A percentile compares a stretch with the other conserved stretches of the same genome.
phyloP scores from a whole-genome alignment of 305 asterid genomes.

The Rubia occidens region DNA sequence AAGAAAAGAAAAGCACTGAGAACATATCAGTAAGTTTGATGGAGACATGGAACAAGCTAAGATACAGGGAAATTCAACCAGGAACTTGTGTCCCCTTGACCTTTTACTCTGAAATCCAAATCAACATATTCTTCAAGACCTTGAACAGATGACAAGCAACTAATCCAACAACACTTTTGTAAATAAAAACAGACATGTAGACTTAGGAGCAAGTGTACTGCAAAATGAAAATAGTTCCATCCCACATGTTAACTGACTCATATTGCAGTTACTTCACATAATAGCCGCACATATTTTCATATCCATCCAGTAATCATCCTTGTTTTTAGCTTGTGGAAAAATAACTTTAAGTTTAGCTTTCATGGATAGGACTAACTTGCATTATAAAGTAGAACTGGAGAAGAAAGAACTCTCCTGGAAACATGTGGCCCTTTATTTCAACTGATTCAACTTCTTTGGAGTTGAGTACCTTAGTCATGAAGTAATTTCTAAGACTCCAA shows the following conservation, averaged over 20 bases:
- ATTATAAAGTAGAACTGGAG: not conserved
- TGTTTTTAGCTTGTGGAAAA: not conserved
- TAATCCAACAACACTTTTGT: not conserved
- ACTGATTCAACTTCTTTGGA: not conserved
- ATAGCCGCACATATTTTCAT: not conserved
- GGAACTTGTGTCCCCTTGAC: not conserved
- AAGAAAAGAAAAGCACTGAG: slow-evolving; percentile 7
- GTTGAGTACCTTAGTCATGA: not conserved
- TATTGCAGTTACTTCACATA: not conserved
- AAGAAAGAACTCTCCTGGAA: not conserved
- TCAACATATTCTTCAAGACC: not conserved
- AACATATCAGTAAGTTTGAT: slow-evolving; percentile 5
- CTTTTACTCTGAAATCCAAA: not conserved
- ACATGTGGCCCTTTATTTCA: not conserved
- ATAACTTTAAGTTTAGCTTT: not conserved
- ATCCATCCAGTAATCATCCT: not conserved
- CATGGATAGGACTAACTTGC: not conserved
- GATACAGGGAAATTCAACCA: not conserved
- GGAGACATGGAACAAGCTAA: not conserved
- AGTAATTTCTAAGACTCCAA: not conserved
- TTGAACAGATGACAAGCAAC: not conserved
- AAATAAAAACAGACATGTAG: not conserved
- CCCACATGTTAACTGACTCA: not conserved
- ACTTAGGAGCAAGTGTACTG: not conserved
- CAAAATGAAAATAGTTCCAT: not conserved